These are phyloP conservation scores for Shiraia sp. DNA, from an alignment of 2,329 filamentous ascomycete species.

Conservation along the genomic window DNA sequence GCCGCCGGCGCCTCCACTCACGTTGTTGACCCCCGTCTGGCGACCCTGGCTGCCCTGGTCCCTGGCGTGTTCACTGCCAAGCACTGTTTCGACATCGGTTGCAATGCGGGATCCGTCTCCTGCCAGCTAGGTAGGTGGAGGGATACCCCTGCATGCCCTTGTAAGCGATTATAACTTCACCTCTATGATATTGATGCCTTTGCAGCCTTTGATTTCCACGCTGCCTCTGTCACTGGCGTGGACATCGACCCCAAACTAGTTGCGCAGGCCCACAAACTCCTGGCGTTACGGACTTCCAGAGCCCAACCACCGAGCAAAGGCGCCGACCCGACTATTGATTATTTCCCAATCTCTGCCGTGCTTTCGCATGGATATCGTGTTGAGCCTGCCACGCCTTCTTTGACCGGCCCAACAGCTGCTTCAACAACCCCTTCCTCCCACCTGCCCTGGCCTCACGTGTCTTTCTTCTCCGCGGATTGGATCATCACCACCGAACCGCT, in stretches of 20 bases:
- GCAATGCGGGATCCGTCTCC: constrained; percentile 44
- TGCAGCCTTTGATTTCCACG: constrained; percentile 44
- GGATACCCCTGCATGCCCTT: constrained; percentile 26
- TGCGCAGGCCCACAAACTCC: constrained; percentile 40
- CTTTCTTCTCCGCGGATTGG: constrained; percentile 41
- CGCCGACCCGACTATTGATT: constrained; percentile 27
- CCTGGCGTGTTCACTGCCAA: constrained; percentile 41
- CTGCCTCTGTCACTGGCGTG: constrained; percentile 43
- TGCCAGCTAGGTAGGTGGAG: constrained; percentile 44
- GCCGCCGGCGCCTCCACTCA: constrained; percentile 41
- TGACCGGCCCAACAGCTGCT: constrained; percentile 14
- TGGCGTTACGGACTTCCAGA: constrained; percentile 44
- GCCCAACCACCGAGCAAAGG: constrained; percentile 24
- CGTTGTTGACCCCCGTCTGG: constrained; percentile 43
- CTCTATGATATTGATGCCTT: constrained; percentile 33
- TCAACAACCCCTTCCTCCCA: too few species aligned
- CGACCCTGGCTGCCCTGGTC: constrained; percentile 35
- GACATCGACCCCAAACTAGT: constrained; percentile 46
- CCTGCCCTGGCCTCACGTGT: constrained; percentile 30
- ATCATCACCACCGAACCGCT: constrained; percentile 28
- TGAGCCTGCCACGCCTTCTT: constrained; percentile 22
- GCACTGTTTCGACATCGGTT: constrained; percentile 45
- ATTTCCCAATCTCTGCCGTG: constrained; percentile 44
- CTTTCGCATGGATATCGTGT: constrained; percentile 38
- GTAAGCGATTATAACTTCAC: constrained; percentile 35